phyloP scores from a whole-genome alignment of 257 asterid species.

The Fraxinus americana region DNA sequence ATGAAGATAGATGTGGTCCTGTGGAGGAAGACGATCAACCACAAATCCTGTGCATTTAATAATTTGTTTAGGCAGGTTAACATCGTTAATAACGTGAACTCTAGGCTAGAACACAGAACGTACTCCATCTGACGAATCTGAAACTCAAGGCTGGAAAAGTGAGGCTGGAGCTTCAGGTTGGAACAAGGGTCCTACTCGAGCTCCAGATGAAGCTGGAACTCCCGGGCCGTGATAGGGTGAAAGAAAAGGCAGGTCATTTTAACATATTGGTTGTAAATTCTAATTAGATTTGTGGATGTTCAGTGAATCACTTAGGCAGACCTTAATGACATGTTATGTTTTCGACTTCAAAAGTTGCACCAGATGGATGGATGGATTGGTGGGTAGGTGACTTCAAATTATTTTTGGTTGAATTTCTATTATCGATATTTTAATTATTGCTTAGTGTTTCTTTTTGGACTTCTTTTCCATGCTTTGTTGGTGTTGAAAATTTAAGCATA shows the following conservation, averaged over 20 bases:
- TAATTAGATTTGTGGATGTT: neutral
- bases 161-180: conserved; percentile 1
- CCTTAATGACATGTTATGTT: no score
- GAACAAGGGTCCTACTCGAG: neutral
- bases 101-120: neutral
- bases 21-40: no score
- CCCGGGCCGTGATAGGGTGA: neutral
- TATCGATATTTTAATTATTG: no score
- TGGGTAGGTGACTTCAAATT: no score
- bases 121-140: neutral
- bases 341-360: no score
- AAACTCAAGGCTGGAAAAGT: neutral
- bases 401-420: no score
- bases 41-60: conserved; percentile 67
- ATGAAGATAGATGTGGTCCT: no score
- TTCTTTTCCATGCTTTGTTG: no score
- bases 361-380: no score
- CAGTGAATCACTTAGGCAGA: no score
- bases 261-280: neutral
- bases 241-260: neutral
- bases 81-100: conserved; percentile 49
- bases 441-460: no score
- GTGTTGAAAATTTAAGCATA: no score
- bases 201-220: neutral
- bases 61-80: conserved; percentile 95